Percentiles rank a stretch among this genome's conserved stretches.
Evolutionary conservation across 345 rosid species (phyloP).

Genomic region (Eutrema heterophyllum): DNA sequence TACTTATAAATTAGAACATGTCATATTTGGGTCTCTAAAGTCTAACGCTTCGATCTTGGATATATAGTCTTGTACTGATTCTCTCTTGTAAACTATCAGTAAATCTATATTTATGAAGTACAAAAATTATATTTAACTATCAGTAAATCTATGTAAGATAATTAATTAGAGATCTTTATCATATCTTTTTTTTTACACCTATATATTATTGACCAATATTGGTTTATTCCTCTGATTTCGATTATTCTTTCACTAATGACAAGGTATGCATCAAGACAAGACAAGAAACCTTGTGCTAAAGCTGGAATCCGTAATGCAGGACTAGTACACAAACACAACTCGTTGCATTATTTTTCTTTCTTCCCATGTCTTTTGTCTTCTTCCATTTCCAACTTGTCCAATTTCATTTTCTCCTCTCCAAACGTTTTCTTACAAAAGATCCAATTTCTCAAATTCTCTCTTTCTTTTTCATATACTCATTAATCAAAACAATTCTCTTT

Average conservation of each 20-base stretch:
- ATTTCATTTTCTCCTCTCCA: slow-evolving; percentile 19
- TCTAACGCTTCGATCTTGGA: background rate
- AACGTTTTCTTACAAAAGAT: slow-evolving; percentile 23
- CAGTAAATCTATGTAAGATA: background rate
- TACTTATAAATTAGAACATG: background rate
- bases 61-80: background rate
- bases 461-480: background rate
- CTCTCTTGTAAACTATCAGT: background rate
- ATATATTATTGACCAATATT: background rate
- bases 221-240: background rate
- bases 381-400: slow-evolving; percentile 27
- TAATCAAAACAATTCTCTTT: background rate
- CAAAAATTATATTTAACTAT: background rate
- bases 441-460: background rate
- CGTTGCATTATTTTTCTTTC: slow-evolving; percentile 20
- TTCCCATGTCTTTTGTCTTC: slow-evolving; percentile 19
- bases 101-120: background rate
- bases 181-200: too few species aligned
- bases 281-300: background rate
- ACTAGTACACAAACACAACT: slow-evolving; percentile 26
- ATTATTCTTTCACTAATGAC: background rate
- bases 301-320: slow-evolving; percentile 15
- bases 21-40: background rate
- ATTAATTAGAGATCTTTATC: background rate
- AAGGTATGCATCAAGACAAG: slow-evolving; percentile 21